Percentiles rank a stretch among this genome's conserved stretches.
Conservation (phyloP, 1,139 yeast genomes). For the Geotrichum cucujoidarum region DNA sequence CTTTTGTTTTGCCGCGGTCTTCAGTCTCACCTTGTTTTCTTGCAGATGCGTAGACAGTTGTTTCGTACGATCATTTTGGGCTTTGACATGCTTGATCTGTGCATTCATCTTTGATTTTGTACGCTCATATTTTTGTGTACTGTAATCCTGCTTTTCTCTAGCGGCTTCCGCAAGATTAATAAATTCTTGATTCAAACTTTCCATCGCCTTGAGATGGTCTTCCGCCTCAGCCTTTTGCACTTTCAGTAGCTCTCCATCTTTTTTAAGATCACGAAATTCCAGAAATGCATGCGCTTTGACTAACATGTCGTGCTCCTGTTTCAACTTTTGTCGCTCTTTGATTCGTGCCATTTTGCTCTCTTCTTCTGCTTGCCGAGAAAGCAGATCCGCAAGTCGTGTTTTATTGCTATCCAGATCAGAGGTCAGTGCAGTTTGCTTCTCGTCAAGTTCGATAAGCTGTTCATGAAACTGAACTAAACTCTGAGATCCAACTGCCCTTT, state of each 20-base stretch:
- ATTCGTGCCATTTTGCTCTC: constrained; percentile 23
- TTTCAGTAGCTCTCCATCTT: constrained; percentile 18
- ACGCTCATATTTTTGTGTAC: too few species aligned
- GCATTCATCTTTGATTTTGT: background rate
- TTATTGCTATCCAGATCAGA: constrained; percentile 36
- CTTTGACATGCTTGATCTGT: background rate
- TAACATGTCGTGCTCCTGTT: constrained; percentile 1
- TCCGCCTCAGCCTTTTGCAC: constrained; percentile 22
- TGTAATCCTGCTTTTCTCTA: too few species aligned
- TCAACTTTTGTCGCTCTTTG: constrained; percentile 11
- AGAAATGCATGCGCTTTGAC: constrained; percentile 16
- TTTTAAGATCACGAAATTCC: constrained; percentile 22
- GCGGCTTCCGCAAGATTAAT: too few species aligned
- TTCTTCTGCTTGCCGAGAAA: constrained; percentile 28
- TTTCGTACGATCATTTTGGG: too few species aligned
- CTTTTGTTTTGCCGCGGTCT: background rate
- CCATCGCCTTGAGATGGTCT: constrained; percentile 24
- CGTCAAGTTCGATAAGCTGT: constrained; percentile 51
- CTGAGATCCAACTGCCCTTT: constrained; percentile 70
- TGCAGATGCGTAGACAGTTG: background rate
- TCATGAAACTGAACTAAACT: constrained; percentile 55
- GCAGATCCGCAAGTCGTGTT: constrained; percentile 24
- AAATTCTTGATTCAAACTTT: background rate
- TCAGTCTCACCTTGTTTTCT: background rate
- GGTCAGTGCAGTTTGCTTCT: constrained; percentile 31